Conservation (phyloP, 192 early-diverging fungal species). For the Chytriomyces confervae region DNA sequence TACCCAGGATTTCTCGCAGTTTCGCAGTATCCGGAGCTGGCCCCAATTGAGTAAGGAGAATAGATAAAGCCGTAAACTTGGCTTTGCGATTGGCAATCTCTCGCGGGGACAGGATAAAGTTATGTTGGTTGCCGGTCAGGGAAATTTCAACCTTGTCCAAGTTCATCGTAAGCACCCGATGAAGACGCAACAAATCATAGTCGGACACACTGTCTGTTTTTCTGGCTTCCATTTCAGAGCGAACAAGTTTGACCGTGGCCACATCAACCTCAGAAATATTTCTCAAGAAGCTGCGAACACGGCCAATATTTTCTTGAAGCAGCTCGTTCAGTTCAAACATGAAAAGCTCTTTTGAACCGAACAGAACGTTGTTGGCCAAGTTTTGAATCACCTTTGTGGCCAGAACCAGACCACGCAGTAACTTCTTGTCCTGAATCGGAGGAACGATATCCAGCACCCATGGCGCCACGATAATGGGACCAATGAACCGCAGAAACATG, state of each 20-base stretch:
- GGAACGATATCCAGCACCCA: conserved; percentile 79
- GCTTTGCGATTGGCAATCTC: conserved; percentile 58
- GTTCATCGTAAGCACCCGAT: conserved; percentile 47
- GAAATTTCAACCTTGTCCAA: conserved; percentile 52
- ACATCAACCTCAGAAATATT: conserved; percentile 67
- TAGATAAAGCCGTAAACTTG: conserved; percentile 80
- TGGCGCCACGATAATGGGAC: conserved; percentile 93
- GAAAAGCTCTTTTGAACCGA: conserved; percentile 93
- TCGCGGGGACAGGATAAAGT: background rate
- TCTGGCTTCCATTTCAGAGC: background rate
- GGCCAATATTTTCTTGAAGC: conserved; percentile 78
- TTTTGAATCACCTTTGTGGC: conserved; percentile 97
- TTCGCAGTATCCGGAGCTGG: conserved; percentile 74
- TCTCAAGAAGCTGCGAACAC: conserved; percentile 78
- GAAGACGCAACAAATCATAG: conserved; percentile 45
- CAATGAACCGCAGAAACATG: conserved; percentile 94
- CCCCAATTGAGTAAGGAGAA: conserved; percentile 85
- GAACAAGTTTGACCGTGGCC: background rate
- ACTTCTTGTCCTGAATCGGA: conserved; percentile 67
- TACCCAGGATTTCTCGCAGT: background rate
- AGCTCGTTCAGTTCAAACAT: conserved; percentile 94
- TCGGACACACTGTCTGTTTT: conserved; percentile 30
- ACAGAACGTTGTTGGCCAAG: conserved; percentile 92
- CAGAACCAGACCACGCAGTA: conserved; percentile 85
- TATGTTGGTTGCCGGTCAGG: conserved; percentile 15